phyloP scores from a whole-genome alignment of 768 basidiomycete genomes.

The Neoboletus magnificus region DNA sequence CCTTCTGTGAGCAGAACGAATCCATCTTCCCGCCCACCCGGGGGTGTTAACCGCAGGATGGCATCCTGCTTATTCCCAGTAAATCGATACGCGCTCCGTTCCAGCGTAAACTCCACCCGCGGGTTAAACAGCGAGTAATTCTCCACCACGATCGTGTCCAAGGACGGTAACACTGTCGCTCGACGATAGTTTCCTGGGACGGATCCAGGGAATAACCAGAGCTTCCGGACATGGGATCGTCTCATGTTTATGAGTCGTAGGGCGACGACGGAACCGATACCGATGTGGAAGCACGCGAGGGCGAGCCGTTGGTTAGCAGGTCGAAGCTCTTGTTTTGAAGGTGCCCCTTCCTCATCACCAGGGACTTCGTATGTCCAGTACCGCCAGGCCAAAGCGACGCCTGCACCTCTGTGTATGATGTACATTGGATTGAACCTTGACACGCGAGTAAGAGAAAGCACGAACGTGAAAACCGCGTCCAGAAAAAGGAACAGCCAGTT shows the following conservation, averaged over 20 bases:
- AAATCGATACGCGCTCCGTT: slow-evolving; percentile 24
- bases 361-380: slow-evolving; percentile 25
- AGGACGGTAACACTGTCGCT: slow-evolving; percentile 12
- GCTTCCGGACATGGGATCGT: slow-evolving; percentile 28
- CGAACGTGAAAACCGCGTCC: slow-evolving; percentile 31
- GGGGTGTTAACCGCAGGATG: slow-evolving; percentile 16
- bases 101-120: slow-evolving; percentile 23
- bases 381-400: slow-evolving; percentile 26
- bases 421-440: not conserved
- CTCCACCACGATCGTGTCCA: slow-evolving; percentile 27
- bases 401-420: slow-evolving; percentile 19
- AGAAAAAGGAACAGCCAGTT: slow-evolving; percentile 29
- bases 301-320: slow-evolving; percentile 29
- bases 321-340: slow-evolving; percentile 24
- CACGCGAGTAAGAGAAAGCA: not conserved
- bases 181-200: slow-evolving; percentile 24
- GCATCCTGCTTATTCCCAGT: slow-evolving; percentile 17
- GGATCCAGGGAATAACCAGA: slow-evolving; percentile 30
- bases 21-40: slow-evolving; percentile 14
- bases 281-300: slow-evolving; percentile 27
- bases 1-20: slow-evolving; percentile 25
- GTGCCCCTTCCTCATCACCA: slow-evolving; percentile 10
- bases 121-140: slow-evolving; percentile 20
- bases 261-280: slow-evolving; percentile 28
- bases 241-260: slow-evolving; percentile 25